These are phyloP conservation scores for Trichoderma guizhouense DNA, from an alignment of 2,329 filamentous ascomycete species.

Conservation along the genomic window DNA sequence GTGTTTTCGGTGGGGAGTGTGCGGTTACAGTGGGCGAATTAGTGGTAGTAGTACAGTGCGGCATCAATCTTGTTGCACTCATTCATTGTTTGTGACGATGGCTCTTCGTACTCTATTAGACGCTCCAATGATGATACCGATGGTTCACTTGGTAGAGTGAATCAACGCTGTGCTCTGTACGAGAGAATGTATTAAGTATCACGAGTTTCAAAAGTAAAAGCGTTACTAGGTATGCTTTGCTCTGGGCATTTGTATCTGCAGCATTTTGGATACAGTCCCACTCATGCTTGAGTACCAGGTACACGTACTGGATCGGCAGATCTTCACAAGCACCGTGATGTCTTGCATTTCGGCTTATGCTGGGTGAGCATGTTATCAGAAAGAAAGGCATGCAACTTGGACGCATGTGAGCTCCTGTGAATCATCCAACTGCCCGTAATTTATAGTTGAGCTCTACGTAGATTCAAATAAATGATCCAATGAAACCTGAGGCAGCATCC, in stretches of 20 bases:
- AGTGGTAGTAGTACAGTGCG: not conserved
- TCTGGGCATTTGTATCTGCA: not conserved
- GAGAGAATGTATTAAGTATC: too few relatives aligned
- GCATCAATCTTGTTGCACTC: not conserved
- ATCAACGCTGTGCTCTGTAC: not conserved
- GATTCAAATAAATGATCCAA: not conserved
- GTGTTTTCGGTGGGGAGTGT: not conserved
- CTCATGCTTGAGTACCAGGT: not conserved
- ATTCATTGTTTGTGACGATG: not conserved
- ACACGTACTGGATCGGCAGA: not conserved
- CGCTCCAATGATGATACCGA: not conserved
- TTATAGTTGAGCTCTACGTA: not conserved
- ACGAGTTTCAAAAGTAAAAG: too few relatives aligned
- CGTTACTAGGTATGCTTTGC: too few relatives aligned
- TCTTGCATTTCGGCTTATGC: not conserved
- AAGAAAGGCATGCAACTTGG: not conserved
- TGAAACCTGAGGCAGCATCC: not conserved
- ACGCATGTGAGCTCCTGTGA: not conserved
- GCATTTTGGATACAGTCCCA: not conserved
- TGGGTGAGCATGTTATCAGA: too few relatives aligned
- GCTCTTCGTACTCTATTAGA: not conserved
- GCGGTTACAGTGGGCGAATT: not conserved
- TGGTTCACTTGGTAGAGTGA: not conserved
- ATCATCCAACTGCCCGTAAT: not conserved
- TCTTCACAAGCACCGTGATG: not conserved